phyloP scores from a whole-genome alignment of 2,329 filamentous ascomycete genomes.

The Stachybotrys echinatus region DNA sequence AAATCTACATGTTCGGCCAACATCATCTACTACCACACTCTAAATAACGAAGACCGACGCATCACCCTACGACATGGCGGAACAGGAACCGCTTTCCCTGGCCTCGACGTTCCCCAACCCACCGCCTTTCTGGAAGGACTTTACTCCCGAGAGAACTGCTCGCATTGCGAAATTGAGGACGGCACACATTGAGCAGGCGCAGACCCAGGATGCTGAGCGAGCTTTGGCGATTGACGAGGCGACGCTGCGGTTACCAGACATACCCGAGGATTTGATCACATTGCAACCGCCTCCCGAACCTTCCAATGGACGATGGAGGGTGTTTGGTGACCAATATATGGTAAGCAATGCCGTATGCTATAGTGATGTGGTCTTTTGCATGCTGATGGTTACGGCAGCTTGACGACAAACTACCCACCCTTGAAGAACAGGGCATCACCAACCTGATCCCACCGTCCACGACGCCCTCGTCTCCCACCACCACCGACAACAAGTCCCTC shows the following conservation, averaged over 20 bases:
- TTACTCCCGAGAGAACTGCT: constrained; percentile 69
- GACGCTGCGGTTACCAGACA: constrained; percentile 31
- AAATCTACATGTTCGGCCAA: too few relatives aligned
- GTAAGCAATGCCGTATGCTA: constrained; percentile 20
- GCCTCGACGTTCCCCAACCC: constrained; percentile 76
- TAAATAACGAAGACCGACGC: not conserved
- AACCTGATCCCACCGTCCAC: constrained; percentile 41
- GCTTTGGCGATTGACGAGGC: constrained; percentile 11
- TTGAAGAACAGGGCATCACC: constrained; percentile 65
- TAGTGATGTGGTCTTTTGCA: not conserved
- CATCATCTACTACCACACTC: too few relatives aligned
- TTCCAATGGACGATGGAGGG: constrained; percentile 61
- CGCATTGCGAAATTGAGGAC: constrained; percentile 42
- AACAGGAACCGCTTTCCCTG: constrained; percentile 39
- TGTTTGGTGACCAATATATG: constrained; percentile 66
- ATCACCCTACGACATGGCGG: constrained; percentile 47
- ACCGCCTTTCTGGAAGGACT: constrained; percentile 84
- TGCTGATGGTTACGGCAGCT: constrained; percentile 30
- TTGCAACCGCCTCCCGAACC: constrained; percentile 80
- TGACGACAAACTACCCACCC: constrained; percentile 57
- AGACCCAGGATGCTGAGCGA: constrained; percentile 3
- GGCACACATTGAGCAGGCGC: constrained; percentile 27
- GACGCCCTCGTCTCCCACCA: constrained; percentile 26
- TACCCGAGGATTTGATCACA: constrained; percentile 68
- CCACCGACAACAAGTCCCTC: constrained; percentile 38